Base-by-base conservation (phyloP, 768 basidiomycete species). In the Tricholoma hemisulphureum region DNA sequence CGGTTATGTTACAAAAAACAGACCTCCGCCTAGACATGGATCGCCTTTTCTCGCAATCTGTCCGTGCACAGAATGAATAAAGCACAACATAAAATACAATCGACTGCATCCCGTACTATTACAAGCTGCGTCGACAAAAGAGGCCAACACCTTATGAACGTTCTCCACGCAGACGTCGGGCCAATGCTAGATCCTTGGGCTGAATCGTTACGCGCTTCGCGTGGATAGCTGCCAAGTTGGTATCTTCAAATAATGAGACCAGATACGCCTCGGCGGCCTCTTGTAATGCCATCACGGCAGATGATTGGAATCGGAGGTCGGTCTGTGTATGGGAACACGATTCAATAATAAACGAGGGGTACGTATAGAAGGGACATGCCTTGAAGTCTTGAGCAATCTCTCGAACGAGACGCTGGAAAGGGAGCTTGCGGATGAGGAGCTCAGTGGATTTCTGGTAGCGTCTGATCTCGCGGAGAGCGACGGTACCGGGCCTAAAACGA, bases 341-440 rank as follows among this genome's bases (percentile, higher is more conserved):
- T 51, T 39, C 43, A 45, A 14, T 26, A 10, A 13, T 9, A 20
- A 20, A 57, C 48, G 18, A 53, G 14, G 11, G 52, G 56, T 13
- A 20, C 31, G 20, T 43, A 34, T 18, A 9, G 24, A 11, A 34
- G 59, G 46, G 32, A 65, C 73, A 41, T 45, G 80, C 81, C 80
- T 89, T 90, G 82, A 88, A 88, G 74, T 91, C 88, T 75, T 89
- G 88, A 50, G 87, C 87, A 64, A 89, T 91, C 71, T 90, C 88
- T 74, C 87, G 85, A 59, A 89, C 87, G 59, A 89, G 79, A 58
- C 87, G 80, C 69, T 88, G 85, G 80, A 88, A 89, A 64, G 83
- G 82, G 21, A 83, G 80, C 71, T 85, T 86, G 65, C 83, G 80
- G 67, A 86, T 85, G 59, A 85, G 77, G 32, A 86, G 75, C 68